Evolutionary conservation across 2,329 filamentous ascomycete species (phyloP).

Genomic region (Fusarium multiceps): DNA sequence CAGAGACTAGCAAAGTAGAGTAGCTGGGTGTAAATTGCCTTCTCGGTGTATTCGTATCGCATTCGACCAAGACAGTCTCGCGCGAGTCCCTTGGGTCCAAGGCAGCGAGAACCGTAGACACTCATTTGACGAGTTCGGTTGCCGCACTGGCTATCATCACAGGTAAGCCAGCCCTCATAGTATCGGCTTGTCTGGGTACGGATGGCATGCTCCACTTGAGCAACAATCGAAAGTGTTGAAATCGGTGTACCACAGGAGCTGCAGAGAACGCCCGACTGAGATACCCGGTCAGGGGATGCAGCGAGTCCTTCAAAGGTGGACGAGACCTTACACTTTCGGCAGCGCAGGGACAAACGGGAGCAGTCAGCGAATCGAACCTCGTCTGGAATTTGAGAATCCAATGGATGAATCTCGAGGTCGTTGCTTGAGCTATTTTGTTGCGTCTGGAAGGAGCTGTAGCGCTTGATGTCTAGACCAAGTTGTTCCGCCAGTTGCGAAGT

Average conservation of each 20-base stretch:
- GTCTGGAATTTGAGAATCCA: slow-evolving; percentile 95
- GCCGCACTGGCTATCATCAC: slow-evolving; percentile 88
- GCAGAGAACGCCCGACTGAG: slow-evolving; percentile 81
- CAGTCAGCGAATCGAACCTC: slow-evolving; percentile 88
- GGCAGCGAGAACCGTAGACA: slow-evolving; percentile 89
- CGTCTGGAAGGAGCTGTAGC: slow-evolving; percentile 71
- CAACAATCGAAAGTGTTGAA: slow-evolving; percentile 78
- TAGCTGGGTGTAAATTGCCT: slow-evolving; percentile 93
- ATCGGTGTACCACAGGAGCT: slow-evolving; percentile 74
- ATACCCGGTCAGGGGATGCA: slow-evolving; percentile 67
- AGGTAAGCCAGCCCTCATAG: slow-evolving; percentile 92
- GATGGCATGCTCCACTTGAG: slow-evolving; percentile 88
- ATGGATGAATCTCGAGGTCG: slow-evolving; percentile 82
- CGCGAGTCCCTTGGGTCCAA: slow-evolving; percentile 87
- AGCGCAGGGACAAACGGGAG: slow-evolving; percentile 79
- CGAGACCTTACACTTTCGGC: slow-evolving; percentile 79
- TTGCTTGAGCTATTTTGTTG: slow-evolving; percentile 63
- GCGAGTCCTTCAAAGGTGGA: slow-evolving; percentile 82
- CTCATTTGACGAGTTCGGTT: slow-evolving; percentile 90
- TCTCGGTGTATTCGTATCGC: slow-evolving; percentile 88
- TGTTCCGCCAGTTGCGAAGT: slow-evolving; percentile 91
- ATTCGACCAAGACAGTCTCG: slow-evolving; percentile 88
- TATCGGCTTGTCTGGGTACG: slow-evolving; percentile 82
- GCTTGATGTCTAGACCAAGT: slow-evolving; percentile 88
- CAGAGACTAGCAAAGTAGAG: slow-evolving; percentile 87